Base-by-base conservation (phyloP, 768 basidiomycete genomes). In the Hygrocybe coccinea region DNA sequence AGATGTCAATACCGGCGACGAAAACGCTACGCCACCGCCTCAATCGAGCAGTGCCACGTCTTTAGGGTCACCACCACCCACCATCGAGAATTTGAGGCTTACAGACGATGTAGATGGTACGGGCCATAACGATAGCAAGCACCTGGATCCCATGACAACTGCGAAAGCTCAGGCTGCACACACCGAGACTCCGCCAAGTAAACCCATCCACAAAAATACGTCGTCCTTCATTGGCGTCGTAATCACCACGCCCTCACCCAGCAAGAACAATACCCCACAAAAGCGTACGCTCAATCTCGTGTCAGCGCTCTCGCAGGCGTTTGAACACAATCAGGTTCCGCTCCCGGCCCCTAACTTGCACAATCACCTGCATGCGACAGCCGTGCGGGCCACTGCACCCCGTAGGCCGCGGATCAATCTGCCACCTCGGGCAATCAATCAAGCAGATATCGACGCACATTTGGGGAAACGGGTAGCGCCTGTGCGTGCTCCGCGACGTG, bases 141-240 rank as follows among this genome's bases (percentile, higher is more conserved):
- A 29, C 4, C 8, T 8, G 8, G 29, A 3, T 3, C 29, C 29
- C 3, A 8, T 29, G 29, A 29, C 29, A 29, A 29, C 29, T 29
- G 29, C 8, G 29, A 3, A 29, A 29, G 29, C 29, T 29, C 29
- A 3, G 8, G 29, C 8, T 3, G 8, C 3, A 29, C 29, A 3
- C 29, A 29, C 29, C 29, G 29, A 3, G 29, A 29, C 29, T 29
- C 29, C 29, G 8, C 29, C 29, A 29, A 29, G 3, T 3, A 29
- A 29, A 29, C 29, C 29, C 4, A 3, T 8, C 3, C 29, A 29
- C 29, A 29, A 29, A 29, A 29, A 8, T 29, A 8, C 29, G 29
- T 60, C 33, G 19, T 60, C 14, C 54, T 50, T 50, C n/a, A 5
- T 50, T 2, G 49, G 49, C 10, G 49, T 50, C 34, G 49, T 50